Conservation (phyloP, 257 asterid genomes). For the Solanum piurae region DNA sequence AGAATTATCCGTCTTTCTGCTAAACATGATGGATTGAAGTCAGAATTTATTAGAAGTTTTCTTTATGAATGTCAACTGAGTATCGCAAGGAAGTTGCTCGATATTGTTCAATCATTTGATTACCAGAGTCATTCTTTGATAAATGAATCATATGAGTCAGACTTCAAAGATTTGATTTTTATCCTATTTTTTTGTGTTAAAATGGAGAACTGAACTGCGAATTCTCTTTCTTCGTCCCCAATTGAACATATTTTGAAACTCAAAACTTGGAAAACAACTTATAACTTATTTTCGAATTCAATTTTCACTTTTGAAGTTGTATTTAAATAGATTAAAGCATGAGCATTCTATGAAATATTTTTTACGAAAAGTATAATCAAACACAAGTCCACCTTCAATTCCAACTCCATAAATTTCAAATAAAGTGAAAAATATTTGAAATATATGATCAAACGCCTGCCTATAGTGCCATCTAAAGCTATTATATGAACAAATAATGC, state of each 20-base stretch:
- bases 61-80: neutral
- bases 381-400: neutral
- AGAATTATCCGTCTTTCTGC: neutral
- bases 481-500: neutral
- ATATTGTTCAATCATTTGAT: neutral
- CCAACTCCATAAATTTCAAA: neutral
- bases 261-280: no score
- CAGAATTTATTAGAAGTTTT: neutral
- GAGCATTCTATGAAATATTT: neutral
- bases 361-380: no score
- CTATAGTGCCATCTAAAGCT: neutral
- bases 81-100: neutral
- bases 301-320: neutral
- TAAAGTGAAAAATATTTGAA: no score
- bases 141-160: neutral
- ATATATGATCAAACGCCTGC: neutral
- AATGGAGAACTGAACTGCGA: neutral
- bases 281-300: neutral
- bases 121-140: neutral
- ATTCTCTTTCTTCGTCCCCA: neutral
- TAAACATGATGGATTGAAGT: neutral
- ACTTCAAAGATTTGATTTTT: no score
- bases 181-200: neutral
- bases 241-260: neutral
- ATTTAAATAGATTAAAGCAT: no score